These are phyloP conservation scores for Toxicodendron radicans DNA, from an alignment of 345 rosid species.

Conservation along the genomic window DNA sequence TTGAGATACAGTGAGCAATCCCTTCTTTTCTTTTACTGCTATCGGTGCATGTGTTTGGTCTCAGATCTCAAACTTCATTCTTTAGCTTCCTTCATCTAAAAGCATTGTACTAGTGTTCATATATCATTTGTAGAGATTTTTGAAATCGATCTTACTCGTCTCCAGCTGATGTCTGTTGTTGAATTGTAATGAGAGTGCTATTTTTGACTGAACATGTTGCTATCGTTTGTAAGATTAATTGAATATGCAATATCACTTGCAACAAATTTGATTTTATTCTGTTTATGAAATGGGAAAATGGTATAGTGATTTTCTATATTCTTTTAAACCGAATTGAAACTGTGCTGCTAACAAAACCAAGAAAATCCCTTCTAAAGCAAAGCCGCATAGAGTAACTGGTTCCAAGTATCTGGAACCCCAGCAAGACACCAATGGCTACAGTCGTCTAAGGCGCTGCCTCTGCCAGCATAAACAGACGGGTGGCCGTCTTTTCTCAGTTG, in stretches of 20 bases:
- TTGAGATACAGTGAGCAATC: slow-evolving; percentile 22
- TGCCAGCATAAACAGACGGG: slow-evolving; percentile 50
- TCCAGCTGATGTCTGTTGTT: slow-evolving; percentile 3
- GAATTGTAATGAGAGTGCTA: slow-evolving; percentile 9
- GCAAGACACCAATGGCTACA: slow-evolving; percentile 90
- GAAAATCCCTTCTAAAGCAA: not conserved
- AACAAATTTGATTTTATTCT: not conserved
- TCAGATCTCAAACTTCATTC: slow-evolving; percentile 1
- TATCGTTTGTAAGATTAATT: not conserved
- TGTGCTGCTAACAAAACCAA: not conserved
- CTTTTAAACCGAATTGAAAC: not conserved
- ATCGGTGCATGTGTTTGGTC: slow-evolving; percentile 4
- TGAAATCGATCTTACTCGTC: slow-evolving; percentile 9
- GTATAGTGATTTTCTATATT: no score
- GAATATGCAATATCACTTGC: not conserved
- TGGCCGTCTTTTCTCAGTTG: slow-evolving; percentile 72
- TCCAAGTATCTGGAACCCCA: slow-evolving; percentile 79
- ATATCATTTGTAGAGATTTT: slow-evolving; percentile 21
- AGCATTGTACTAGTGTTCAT: slow-evolving; percentile 10
- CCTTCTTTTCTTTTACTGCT: not conserved
- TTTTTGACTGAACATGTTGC: slow-evolving; percentile 10
- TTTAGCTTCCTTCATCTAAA: not conserved
- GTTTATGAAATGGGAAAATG: no score
- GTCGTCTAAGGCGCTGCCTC: slow-evolving; percentile 27
- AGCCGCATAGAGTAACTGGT: slow-evolving; percentile 51